phyloP scores from a whole-genome alignment of 129 eudicot species.

The Chrysanthemum seticuspe region DNA sequence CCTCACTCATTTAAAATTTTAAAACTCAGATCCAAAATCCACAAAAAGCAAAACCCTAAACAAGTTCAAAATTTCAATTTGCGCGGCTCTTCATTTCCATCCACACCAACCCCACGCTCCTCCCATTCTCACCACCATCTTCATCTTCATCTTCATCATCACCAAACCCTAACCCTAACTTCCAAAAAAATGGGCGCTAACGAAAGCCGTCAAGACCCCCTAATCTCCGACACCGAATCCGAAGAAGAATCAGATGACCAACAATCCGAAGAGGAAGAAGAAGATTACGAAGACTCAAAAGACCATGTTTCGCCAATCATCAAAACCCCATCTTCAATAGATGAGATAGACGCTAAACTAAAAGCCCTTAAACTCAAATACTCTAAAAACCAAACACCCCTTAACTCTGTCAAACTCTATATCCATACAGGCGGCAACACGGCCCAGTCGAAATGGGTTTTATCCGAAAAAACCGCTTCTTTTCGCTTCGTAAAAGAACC shows the following conservation, averaged over 20 bases:
- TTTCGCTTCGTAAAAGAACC: constrained; percentile 49
- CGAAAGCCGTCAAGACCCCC: constrained; percentile 67
- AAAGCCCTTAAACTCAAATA: constrained; percentile 77
- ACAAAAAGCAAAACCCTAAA: neutral
- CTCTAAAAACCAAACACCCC: constrained; percentile 22
- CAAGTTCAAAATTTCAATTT: constrained; percentile 35
- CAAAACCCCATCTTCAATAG: constrained; percentile 67
- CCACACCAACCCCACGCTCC: constrained; percentile 27
- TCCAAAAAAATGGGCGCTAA: constrained; percentile 49
- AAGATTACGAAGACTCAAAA: constrained; percentile 36
- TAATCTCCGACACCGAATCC: constrained; percentile 62
- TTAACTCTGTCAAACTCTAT: constrained; percentile 61
- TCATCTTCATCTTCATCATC: neutral
- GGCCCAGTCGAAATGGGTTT: constrained; percentile 61
- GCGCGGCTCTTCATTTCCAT: constrained; percentile 45
- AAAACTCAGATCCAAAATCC: constrained; percentile 19
- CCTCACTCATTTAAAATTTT: too few species aligned
- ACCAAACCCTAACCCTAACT: constrained; percentile 2
- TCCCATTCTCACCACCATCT: neutral
- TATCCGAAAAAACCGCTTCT: constrained; percentile 38
- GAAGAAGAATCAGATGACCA: constrained; percentile 24
- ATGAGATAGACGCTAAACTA: constrained; percentile 65
- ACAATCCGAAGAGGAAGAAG: constrained; percentile 34
- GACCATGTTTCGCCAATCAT: constrained; percentile 39
- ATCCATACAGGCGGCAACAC: constrained; percentile 53